Conservation (phyloP, 1,139 yeast species). For the Sugiyamaella japonica region DNA sequence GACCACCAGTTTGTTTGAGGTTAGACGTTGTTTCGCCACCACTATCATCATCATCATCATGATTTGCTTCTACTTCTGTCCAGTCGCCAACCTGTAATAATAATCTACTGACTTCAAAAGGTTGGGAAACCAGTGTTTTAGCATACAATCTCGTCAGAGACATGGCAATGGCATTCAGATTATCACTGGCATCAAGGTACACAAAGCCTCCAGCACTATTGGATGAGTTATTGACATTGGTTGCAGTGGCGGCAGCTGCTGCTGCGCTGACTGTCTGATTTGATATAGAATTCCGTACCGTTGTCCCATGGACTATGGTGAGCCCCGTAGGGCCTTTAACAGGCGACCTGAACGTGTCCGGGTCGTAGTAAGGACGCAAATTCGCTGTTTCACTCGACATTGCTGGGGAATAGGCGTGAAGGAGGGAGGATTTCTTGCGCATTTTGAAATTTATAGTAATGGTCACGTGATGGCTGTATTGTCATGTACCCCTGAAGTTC, state of each 20-base stretch:
- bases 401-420: background rate
- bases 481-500: too few species aligned
- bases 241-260: slow-evolving; percentile 7
- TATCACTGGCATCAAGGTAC: slow-evolving; percentile 26
- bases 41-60: slow-evolving; percentile 15
- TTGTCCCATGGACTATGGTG: slow-evolving; percentile 48
- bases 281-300: slow-evolving; percentile 36
- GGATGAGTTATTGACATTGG: background rate
- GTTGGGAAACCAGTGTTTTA: slow-evolving; percentile 72
- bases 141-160: slow-evolving; percentile 68
- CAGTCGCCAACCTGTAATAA: slow-evolving; percentile 74
- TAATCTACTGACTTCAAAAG: slow-evolving; percentile 80
- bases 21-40: slow-evolving; percentile 1
- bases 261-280: slow-evolving; percentile 4
- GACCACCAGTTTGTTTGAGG: slow-evolving; percentile 32
- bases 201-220: slow-evolving; percentile 23
- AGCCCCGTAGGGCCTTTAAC: slow-evolving; percentile 52
- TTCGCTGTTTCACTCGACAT: slow-evolving; percentile 17
- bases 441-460: too few species aligned
- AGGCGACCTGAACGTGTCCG: slow-evolving; percentile 58
- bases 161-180: slow-evolving; percentile 43
- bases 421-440: background rate
- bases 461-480: too few species aligned
- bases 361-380: slow-evolving; percentile 71
- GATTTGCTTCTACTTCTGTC: slow-evolving; percentile 17